These are phyloP conservation scores for Lumnitzera racemosa DNA, from an alignment of 345 rosid genomes.

Conservation along the genomic window DNA sequence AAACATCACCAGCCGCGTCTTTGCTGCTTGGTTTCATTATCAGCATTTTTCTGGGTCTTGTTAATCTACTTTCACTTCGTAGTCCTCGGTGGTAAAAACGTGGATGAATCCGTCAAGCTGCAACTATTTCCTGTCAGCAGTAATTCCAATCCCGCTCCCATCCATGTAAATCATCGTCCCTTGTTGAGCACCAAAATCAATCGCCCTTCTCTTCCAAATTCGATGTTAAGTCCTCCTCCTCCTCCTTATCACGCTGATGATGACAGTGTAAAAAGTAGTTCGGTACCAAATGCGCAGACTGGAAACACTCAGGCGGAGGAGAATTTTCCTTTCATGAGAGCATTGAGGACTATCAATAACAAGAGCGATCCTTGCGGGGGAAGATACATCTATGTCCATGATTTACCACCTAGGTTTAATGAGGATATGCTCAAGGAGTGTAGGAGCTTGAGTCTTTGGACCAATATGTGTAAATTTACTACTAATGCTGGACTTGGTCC, in stretches of 20 bases:
- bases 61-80: constrained; percentile 16
- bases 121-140: constrained; percentile 1
- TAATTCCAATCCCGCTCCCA: constrained; percentile 2
- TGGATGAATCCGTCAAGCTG: constrained; percentile 9
- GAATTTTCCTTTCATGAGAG: constrained; percentile 17
- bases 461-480: constrained; percentile 19
- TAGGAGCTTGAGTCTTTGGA: constrained; percentile 14
- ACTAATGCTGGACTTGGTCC: constrained; percentile 38
- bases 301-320: background rate
- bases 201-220: background rate
- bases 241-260: background rate
- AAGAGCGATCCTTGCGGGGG: constrained; percentile 20
- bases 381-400: constrained; percentile 20
- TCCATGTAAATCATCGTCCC: background rate
- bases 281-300: background rate
- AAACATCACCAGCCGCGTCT: constrained; percentile 15
- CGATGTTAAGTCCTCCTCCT: background rate
- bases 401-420: constrained; percentile 15
- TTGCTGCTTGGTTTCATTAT: constrained; percentile 13
- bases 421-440: constrained; percentile 22
- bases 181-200: background rate
- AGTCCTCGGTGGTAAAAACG: constrained; percentile 8
- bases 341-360: constrained; percentile 16
- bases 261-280: background rate
- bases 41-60: constrained; percentile 16